Base-by-base conservation (phyloP, 1,284 basidiomycete genomes). In the Leccinum colubrinum region DNA sequence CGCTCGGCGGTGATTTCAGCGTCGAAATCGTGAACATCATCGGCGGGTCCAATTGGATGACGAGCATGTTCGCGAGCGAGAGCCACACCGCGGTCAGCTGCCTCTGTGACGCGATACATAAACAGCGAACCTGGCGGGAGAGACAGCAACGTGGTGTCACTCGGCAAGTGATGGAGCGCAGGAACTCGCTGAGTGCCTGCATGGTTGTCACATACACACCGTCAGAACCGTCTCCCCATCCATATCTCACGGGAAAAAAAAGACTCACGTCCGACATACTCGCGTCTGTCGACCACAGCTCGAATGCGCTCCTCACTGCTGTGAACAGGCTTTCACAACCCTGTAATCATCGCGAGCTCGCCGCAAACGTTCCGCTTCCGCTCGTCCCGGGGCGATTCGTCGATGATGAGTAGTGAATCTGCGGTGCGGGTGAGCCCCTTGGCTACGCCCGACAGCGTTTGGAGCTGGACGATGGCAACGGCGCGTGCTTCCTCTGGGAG, bases 41-140 rank as follows among this genome's bases (percentile, higher is more conserved):
- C 0, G 91, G 90, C 2, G 93, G 89, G 65, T 93, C 88, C 55
- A 96, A 81, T 64, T 95, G 91, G 12, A 86, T 83, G 58, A 91
- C 82, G 20, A 96, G 80, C 67, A 92, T 91, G 7, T 86, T 84
- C 3, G 91, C 89, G 0, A 96, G 80, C 11, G 86, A 85, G 9
- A 96, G 80, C 94, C 94, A 97, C 1, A 92, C 83, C 0, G 89
- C 90, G 0, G 89, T 94, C 22, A 53, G 79, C 62, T 89, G 86
- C 35, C 86, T 80, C 66, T 89, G 86, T 3, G 87, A 82, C 0
- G 93, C 93, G 14, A 85, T 72, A 63, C 91, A 93, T 20, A 95
- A 97, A 79, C 2, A 97, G 77, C 0, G 94, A 93, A 2, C 85
- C 86, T 1, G 93, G 83, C 1, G 90, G 86, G 0, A 96, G 93